Evolutionary conservation across 495 filamentous ascomycete species (phyloP).

Genomic region (Wilcoxina mikolae): DNA sequence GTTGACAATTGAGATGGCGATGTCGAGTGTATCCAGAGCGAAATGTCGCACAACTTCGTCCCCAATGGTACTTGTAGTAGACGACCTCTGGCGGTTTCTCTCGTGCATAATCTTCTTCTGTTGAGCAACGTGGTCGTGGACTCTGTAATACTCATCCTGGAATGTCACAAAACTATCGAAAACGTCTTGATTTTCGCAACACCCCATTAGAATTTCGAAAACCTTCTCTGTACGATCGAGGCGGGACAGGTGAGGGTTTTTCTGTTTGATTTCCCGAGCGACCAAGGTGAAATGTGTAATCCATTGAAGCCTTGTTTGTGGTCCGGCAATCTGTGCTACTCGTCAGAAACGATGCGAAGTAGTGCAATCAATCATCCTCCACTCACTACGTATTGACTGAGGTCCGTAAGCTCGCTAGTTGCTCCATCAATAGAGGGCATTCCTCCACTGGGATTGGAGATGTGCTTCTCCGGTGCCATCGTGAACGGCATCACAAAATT

Average conservation of each 20-base stretch:
- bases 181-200: neutral
- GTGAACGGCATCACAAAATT: neutral
- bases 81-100: neutral
- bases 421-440: neutral
- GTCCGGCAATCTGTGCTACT: neutral
- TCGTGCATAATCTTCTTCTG: neutral
- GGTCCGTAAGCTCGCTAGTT: neutral
- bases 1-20: neutral
- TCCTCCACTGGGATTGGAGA: neutral
- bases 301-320: neutral
- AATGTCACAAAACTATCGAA: neutral
- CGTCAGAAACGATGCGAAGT: neutral
- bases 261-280: neutral
- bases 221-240: neutral
- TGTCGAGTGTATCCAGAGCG: neutral
- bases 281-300: neutral
- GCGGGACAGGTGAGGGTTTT: neutral
- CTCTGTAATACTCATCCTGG: neutral
- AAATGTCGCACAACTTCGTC: neutral
- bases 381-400: neutral
- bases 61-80: neutral
- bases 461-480: neutral
- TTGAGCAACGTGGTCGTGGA: neutral
- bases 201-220: neutral
- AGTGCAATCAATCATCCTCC: neutral